Conservation (phyloP, 2,329 filamentous ascomycete species). For the Pseudogymnoascus destructans region DNA sequence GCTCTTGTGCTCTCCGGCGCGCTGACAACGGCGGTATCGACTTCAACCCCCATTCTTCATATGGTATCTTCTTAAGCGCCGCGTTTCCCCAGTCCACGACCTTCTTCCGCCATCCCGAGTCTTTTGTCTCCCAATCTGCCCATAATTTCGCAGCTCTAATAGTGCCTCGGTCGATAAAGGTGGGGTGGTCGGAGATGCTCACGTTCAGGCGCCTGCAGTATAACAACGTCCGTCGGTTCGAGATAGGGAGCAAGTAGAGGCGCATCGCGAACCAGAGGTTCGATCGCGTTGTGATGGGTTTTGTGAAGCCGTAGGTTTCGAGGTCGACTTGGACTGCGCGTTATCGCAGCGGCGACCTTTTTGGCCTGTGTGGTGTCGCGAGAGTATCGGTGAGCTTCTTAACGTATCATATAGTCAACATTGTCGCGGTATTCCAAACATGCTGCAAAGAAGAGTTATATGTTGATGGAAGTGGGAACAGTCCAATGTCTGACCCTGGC, state of each 20-base stretch:
- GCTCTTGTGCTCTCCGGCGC: constrained; percentile 47
- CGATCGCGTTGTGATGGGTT: neutral
- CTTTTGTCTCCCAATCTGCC: constrained; percentile 76
- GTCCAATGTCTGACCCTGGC: neutral
- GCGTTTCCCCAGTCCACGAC: constrained; percentile 79
- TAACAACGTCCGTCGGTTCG: constrained; percentile 77
- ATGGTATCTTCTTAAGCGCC: constrained; percentile 75
- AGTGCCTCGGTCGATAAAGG: constrained; percentile 55
- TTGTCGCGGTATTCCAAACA: neutral
- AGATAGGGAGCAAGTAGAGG: constrained; percentile 85
- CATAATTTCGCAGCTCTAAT: constrained; percentile 63
- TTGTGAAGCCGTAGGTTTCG: neutral
- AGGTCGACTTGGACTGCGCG: constrained; percentile 1
- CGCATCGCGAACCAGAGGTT: constrained; percentile 47
- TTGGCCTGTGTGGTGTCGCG: neutral
- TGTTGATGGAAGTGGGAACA: neutral
- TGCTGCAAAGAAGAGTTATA: neutral
- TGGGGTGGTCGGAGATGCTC: constrained; percentile 38
- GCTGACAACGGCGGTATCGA: constrained; percentile 73
- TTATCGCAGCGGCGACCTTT: constrained; percentile 1
- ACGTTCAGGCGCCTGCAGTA: constrained; percentile 70
- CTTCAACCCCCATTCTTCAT: constrained; percentile 96
- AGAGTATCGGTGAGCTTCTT: neutral
- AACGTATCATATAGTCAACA: constrained; percentile 1
- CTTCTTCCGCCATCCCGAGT: constrained; percentile 76